Conservation (phyloP, 805 yeast genomes). For the Hanseniaspora mollemarum region DNA sequence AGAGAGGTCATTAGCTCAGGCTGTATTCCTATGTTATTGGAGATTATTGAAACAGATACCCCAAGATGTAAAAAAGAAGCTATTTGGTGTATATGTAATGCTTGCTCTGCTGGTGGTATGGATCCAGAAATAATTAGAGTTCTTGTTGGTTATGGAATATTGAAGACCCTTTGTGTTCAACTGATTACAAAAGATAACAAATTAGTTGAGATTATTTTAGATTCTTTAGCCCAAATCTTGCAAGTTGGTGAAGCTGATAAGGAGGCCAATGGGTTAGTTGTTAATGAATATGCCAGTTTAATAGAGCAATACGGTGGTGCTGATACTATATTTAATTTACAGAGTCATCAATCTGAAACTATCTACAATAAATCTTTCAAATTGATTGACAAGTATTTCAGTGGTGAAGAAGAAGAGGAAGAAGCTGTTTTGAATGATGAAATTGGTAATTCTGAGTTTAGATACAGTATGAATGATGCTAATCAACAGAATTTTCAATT, state of each 20-base stretch:
- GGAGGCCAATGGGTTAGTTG: conserved; percentile 54
- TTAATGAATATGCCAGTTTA: conserved; percentile 78
- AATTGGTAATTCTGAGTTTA: conserved; percentile 64
- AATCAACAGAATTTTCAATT: conserved; percentile 35
- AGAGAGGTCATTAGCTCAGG: conserved; percentile 94
- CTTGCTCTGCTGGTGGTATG: conserved; percentile 86
- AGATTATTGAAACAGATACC: conserved; percentile 70
- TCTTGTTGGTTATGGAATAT: conserved; percentile 88
- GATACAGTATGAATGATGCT: conserved; percentile 59
- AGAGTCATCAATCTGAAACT: conserved; percentile 80
- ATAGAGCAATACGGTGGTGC: conserved; percentile 98
- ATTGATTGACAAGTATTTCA: conserved; percentile 83
- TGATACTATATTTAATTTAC: conserved; percentile 90
- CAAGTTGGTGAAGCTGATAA: conserved; percentile 90
- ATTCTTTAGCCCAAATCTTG: conserved; percentile 85
- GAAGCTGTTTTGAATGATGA: conserved; percentile 47
- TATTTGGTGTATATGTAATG: conserved; percentile 98
- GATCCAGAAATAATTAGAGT: conserved; percentile 90
- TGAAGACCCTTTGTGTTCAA: conserved; percentile 91
- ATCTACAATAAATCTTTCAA: conserved; percentile 83
- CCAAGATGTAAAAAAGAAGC: conserved; percentile 97
- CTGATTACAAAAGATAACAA: conserved; percentile 78
- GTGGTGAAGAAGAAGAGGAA: conserved; percentile 49
- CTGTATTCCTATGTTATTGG: conserved; percentile 80
- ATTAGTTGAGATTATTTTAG: conserved; percentile 88